Evolutionary conservation across 2,329 filamentous ascomycete genomes (phyloP), one percentile per base, ranked within the genome.

Genomic region (Trichoderma sp.): DNA sequence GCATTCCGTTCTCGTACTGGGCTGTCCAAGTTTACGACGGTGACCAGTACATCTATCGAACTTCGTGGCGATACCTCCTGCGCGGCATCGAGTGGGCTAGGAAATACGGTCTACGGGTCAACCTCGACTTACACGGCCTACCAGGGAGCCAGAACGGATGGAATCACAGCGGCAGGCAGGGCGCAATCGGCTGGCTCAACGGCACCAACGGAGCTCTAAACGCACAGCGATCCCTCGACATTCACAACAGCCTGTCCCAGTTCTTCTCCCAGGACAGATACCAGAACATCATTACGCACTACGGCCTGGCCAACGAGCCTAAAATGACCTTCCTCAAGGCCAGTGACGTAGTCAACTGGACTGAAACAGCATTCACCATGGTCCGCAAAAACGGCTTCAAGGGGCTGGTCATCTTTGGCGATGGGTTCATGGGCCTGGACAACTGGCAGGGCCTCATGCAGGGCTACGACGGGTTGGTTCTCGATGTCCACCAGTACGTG

Each of bases 401-500:
- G 66, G 91, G 93, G 41, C 86, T 91, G 53, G 85, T 98, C 75
- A 92, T 97, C 53, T 97, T 99, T 81, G 96, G 95, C 74, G 97
- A 99, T 84, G 97, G 97, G 29, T 99, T 99, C 87, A 91, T 97
- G 85, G 96, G 96, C 12, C 90, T 98, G 5, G 88, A 89, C 78
- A 96, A 97, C 81, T 99, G 97, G 97, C 92, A 98, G 83, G 94
- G 94, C 56, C 89, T 93, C 82, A 89, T 98, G 79, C 90, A 93
- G 79, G 88, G 89, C 27, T 89, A 93, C 81, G 88, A 92, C 64
- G 90, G 92, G 78, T 87, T 98, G 78, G 90, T 97, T 21, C 91
- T 99, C n/a, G 97, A 99, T 84, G 97, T 97, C 50, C 97, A 99
- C 85, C 96, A 98, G 84, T 99, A 99, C 84, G 94, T 97, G 81